Percentiles rank a stretch among this genome's conserved stretches.
phyloP scores from a whole-genome alignment of 73 alveolate genomes.

The Tetrahymena malaccensis region DNA sequence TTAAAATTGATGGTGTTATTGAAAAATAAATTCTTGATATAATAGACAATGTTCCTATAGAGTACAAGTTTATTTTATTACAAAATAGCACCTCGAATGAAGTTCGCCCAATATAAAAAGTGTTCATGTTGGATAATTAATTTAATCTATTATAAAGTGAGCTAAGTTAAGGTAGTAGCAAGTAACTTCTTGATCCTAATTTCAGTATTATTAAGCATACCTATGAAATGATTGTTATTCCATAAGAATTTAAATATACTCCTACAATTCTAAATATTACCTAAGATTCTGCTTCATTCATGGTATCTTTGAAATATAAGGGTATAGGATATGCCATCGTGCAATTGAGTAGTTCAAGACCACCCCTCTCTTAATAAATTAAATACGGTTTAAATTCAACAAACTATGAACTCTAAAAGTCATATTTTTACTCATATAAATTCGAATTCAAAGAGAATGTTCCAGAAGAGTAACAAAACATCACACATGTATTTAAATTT shows the following conservation, averaged over 20 bases:
- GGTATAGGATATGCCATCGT: constrained; percentile 13
- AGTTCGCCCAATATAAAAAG: constrained; percentile 8
- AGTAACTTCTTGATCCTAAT: not conserved
- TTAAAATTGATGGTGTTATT: constrained; percentile 6
- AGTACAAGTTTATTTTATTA: not conserved
- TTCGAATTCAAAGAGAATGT: constrained; percentile 14
- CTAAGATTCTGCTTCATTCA: constrained; percentile 12
- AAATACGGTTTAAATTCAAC: constrained; percentile 14
- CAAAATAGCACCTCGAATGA: constrained; percentile 21
- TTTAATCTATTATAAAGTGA: constrained; percentile 1
- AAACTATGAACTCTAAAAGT: not conserved
- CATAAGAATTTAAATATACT: constrained; percentile 25
- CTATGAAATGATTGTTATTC: not conserved
- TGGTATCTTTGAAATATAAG: constrained; percentile 11
- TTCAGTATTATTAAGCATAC: not conserved
- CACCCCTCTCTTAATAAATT: constrained; percentile 12
- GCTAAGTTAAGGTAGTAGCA: not conserved
- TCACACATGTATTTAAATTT: not conserved
- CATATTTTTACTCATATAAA: not conserved
- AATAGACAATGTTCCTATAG: not conserved
- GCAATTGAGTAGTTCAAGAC: not conserved
- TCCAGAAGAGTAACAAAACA: constrained; percentile 2
- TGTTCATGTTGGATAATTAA: not conserved
- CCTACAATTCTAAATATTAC: constrained; percentile 5
- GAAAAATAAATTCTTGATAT: not conserved